A percentile compares a stretch with the other conserved stretches of the same genome.
Evolutionary conservation across 2,329 filamentous ascomycete species (phyloP).

Genomic region (Pseudogymnoascus pannorum): DNA sequence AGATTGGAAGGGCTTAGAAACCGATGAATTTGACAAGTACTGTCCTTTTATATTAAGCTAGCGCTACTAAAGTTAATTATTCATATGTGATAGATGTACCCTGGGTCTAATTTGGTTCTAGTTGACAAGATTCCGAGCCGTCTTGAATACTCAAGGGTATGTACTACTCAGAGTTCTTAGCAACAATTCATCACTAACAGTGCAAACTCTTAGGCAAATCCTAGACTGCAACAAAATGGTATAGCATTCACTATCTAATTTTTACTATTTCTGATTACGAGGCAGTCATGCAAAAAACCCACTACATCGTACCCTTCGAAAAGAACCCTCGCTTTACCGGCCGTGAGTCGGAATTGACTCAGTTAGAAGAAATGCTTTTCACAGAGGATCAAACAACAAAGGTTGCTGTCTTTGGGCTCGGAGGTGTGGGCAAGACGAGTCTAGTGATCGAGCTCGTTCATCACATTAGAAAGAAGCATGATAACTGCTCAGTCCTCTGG

Average conservation of each 20-base stretch:
- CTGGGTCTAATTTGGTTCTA: neutral
- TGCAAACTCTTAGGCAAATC: neutral
- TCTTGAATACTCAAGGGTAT: neutral
- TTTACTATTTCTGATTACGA: neutral
- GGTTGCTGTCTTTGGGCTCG: conserved; percentile 31
- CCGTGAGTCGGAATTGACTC: conserved; percentile 19
- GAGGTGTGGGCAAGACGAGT: conserved; percentile 37
- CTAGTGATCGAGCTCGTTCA: conserved; percentile 35
- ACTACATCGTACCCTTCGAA: conserved; percentile 14
- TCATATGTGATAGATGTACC: neutral
- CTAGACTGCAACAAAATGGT: neutral
- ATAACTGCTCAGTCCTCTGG: conserved; percentile 38
- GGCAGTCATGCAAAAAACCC: neutral
- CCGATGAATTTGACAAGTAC: neutral
- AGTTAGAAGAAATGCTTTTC: conserved; percentile 25
- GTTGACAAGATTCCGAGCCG: neutral
- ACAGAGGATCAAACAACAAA: conserved; percentile 15
- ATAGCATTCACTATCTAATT: neutral
- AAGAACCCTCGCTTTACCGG: conserved; percentile 23
- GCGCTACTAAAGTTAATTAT: neutral
- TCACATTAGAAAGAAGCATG: conserved; percentile 29
- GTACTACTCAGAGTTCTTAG: neutral
- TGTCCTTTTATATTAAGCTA: neutral
- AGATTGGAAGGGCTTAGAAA: neutral
- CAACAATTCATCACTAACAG: neutral